phyloP scores from a whole-genome alignment of 2,329 filamentous ascomycete genomes.

The Myriangium duriaei region DNA sequence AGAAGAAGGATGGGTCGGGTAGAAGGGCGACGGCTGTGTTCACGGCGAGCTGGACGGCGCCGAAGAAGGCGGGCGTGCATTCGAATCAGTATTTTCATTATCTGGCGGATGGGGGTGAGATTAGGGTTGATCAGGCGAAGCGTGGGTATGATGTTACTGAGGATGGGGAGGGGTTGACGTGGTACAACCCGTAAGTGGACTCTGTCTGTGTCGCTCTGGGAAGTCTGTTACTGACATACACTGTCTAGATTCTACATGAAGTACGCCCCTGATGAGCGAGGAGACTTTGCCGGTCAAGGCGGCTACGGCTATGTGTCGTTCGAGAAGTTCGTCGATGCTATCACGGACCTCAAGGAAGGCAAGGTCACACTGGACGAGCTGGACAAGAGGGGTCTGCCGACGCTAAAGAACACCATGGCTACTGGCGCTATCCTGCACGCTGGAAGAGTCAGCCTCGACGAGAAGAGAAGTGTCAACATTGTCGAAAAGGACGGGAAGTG shows the following conservation, averaged over 20 bases:
- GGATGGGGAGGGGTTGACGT: conserved; percentile 58
- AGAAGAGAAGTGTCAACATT: conserved; percentile 67
- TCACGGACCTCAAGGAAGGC: conserved; percentile 64
- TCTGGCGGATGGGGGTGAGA: conserved; percentile 70
- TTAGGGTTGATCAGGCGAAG: conserved; percentile 86
- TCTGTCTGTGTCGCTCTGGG: background rate
- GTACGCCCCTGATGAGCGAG: conserved; percentile 87
- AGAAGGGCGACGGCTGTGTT: conserved; percentile 80
- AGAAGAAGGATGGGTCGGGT: conserved; percentile 52
- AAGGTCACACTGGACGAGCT: conserved; percentile 60
- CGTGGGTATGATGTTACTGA: conserved; percentile 90
- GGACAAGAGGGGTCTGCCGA: conserved; percentile 70
- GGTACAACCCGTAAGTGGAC: conserved; percentile 63
- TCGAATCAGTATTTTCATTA: conserved; percentile 97
- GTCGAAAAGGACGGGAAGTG: conserved; percentile 52
- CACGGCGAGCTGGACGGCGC: conserved; percentile 89
- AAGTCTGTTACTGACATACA: background rate
- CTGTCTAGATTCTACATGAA: conserved; percentile 34
- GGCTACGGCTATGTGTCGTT: conserved; percentile 92
- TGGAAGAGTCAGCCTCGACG: conserved; percentile 71
- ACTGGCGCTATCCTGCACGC: conserved; percentile 88
- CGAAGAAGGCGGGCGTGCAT: conserved; percentile 86
- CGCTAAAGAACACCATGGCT: conserved; percentile 75
- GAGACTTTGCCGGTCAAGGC: conserved; percentile 81
- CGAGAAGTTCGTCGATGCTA: conserved; percentile 90